Percentiles rank a stretch among this genome's conserved stretches.
These are phyloP conservation scores for Candida maesae DNA, from an alignment of 805 yeast genomes.

Conservation along the genomic window DNA sequence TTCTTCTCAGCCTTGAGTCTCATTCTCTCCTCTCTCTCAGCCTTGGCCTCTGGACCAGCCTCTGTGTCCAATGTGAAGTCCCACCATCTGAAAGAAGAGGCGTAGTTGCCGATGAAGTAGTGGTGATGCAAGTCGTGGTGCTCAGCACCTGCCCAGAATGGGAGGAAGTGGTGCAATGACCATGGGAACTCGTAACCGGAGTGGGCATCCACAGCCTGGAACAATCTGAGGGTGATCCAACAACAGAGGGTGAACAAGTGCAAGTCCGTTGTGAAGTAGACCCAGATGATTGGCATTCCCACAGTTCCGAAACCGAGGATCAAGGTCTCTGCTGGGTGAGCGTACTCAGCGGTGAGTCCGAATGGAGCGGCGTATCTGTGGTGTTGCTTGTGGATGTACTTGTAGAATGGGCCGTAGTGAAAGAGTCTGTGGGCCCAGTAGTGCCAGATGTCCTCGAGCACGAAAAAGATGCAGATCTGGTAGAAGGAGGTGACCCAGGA, in stretches of 20 bases:
- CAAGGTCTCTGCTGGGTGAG: constrained; percentile 92
- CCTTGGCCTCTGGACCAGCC: constrained; percentile 79
- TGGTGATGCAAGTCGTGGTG: constrained; percentile 98
- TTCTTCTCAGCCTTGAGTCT: constrained; percentile 28
- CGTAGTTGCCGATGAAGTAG: constrained; percentile 92
- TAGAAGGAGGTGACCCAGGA: constrained; percentile 47
- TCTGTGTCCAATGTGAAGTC: constrained; percentile 86
- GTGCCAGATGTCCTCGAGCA: constrained; percentile 94
- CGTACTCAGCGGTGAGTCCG: constrained; percentile 96
- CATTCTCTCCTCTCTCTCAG: constrained; percentile 65
- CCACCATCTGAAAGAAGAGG: constrained; percentile 96
- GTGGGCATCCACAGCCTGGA: constrained; percentile 97
- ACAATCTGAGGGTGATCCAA: constrained; percentile 85
- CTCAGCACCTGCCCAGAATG: constrained; percentile 98
- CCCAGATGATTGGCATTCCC: constrained; percentile 87
- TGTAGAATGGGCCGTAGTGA: constrained; percentile 87
- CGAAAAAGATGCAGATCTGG: constrained; percentile 76
- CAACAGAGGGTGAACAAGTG: constrained; percentile 85
- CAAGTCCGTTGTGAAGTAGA: constrained; percentile 66
- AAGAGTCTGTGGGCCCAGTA: constrained; percentile 91
- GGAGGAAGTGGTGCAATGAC: constrained; percentile 88
- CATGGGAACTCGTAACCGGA: constrained; percentile 98
- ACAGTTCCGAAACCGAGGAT: constrained; percentile 93
- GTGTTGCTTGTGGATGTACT: constrained; percentile 93
- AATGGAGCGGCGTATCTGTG: constrained; percentile 98